These are phyloP conservation scores for Brachypodium distachyon DNA, from an alignment of 202 grass and related monocot species.

Conservation along the genomic window DNA sequence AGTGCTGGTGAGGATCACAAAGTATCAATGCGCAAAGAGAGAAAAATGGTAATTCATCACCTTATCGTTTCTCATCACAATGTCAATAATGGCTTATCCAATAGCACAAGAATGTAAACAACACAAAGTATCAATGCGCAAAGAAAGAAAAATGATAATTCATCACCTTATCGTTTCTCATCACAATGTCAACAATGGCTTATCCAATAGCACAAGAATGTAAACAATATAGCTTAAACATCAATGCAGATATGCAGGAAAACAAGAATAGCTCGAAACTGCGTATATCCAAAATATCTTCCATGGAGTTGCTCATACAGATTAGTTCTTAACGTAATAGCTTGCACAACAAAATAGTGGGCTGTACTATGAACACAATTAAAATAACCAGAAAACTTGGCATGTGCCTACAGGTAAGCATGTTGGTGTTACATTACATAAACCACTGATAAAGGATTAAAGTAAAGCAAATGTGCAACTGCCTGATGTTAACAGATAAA, in stretches of 20 bases:
- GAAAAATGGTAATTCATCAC: not conserved
- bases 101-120: not conserved
- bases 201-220: constrained; percentile 2
- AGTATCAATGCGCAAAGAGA: not conserved
- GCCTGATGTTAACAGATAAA: constrained; percentile 47
- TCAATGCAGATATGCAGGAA: not conserved
- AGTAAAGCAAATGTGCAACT: constrained; percentile 8
- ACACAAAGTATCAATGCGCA: not conserved
- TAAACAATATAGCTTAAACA: not conserved
- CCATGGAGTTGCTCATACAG: not conserved
- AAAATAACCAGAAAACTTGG: not conserved
- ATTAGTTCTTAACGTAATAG: not conserved
- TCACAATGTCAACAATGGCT: not conserved
- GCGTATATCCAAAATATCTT: not conserved
- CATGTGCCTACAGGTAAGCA: not conserved
- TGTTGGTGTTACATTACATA: not conserved
- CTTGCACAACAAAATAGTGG: not conserved
- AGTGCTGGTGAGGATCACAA: not conserved
- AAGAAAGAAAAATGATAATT: not conserved
- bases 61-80: not conserved
- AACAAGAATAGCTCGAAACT: not conserved
- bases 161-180: not conserved
- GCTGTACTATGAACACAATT: not conserved
- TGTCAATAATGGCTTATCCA: not conserved
- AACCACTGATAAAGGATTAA: not conserved